Base-by-base conservation (phyloP, 2,329 filamentous ascomycete species). In the Trichoderma lentiforme region DNA sequence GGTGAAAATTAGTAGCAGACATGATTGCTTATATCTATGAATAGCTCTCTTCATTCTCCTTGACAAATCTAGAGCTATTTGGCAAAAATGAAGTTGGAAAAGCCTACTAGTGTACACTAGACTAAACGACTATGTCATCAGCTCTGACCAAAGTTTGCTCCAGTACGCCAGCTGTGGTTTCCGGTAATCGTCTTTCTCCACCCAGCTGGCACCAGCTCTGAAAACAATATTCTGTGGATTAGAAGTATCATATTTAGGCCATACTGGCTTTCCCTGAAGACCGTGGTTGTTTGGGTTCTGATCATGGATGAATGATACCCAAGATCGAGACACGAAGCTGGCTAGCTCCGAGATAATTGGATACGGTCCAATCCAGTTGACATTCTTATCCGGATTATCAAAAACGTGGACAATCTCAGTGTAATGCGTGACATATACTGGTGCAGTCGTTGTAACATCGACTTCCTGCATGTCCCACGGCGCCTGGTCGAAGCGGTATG, bases 341-440 rank as follows among this genome's bases (percentile, higher is more conserved):
- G 65, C 65, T 28, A 68, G 9, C 12, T 68, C 47, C 14, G 65
- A 68, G 34, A 68, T 58, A 34, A 68, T 68, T 18, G 65, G 65
- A 68, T 68, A 68, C 7, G 65, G 65, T 12, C 65, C 65, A 32
- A 68, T 68, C 53, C 53, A 68, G 36, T 68, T 68, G 65, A 68
- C 65, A 15, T 68, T 68, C 8, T 68, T 68, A 26, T 68, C 65
- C n/a, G 65, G 65, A 34, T 68, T 68, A 58, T 68, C 65, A n/a
- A 68, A 68, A 30, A 68, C 65, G 32, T 68, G 65, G 8, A 68
- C 65, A 47, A 68, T 68, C 26, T 68, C 65, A 12, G 53, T 68
- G 12, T 24, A 68, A 36, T 68, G 65, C 18, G 65, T 68, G 7
- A 32, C 65, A n/a, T 47, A 68, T 14, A 68, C 65, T 7, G 65